Base-by-base conservation (phyloP, 805 yeast genomes). In the Maudiozyma serrabonitensis region DNA sequence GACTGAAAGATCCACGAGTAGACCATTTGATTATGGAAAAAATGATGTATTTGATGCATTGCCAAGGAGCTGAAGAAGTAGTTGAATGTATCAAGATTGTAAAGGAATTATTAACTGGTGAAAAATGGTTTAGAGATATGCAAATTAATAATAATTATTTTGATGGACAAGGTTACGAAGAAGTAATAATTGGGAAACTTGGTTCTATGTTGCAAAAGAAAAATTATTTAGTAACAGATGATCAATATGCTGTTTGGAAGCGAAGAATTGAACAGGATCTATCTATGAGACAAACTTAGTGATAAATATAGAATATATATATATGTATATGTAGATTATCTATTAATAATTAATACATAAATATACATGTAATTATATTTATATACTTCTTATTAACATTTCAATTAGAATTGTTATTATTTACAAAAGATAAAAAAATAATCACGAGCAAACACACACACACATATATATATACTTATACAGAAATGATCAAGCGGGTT, bases 51-150 rank as follows among this genome's bases (percentile, higher is more conserved):
- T 65, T 74, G 66, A 74, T 56, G 87, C 83, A 16, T 75, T 79
- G 19, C 59, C 75, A 42, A 60, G 74, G 67, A 61, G 40, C 71
- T 44, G 64, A 72, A 37, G 83, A 79, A 38, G 64, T 84, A 49
- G 63, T 69, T 16, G 69, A 73, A 18, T 81, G 85, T 75, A 67
- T 78, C 15, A 74, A 69, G 13, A 64, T 81, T 25, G 79, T 81
- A 0, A 74, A 74, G 41, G 77, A 74, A 42, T 63, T 82, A 49
- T 71, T 84, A 35, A 71, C 73, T 28, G 76, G 76, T 44, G 80
- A 76, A 52, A 72, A 75, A 41, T 85, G 95, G 91, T 73, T 79
- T 47, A 69, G 75, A 35, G 78, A 75, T 26, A 60, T 84, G 37
- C 80, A 78, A 54, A 60, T 69, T 13, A 68, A 70, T 54, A 71